Base-by-base conservation (phyloP, 1,284 basidiomycete species). In the Rhodotorula sp. region DNA sequence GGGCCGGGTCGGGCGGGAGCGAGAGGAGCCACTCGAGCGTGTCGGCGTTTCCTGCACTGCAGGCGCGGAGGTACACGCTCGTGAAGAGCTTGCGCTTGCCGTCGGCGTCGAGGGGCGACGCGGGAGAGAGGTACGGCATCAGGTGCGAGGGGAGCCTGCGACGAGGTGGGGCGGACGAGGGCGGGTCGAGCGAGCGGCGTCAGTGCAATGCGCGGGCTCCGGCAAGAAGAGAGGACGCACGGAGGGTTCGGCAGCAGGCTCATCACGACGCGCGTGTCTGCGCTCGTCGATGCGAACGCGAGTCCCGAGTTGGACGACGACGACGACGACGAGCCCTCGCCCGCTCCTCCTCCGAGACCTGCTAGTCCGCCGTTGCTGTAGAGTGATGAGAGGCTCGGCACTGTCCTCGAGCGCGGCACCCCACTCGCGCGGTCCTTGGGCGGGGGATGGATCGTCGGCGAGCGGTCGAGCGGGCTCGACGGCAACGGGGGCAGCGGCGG, bases 11-110 rank as follows among this genome's bases (percentile, higher is more conserved):
- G 36, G 60, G 54, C 12, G 73, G 75, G n/a, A 76, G 58, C 46
- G 71, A 65, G 34, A 79, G 67, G 37, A 79, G 71, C 77, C 77
- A 79, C 63, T 78, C 78, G 69, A 79, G 77, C 15, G 75, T 71
- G 63, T 79, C 78, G 36, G 73, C 46, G 54, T 77, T 68, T 27
- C 76, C 76, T n/a, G 72, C 46, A 17, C 73, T 72, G n/a, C 71
- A 66, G 22, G 78, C 64, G 32, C 73, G 66, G 22, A 79, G 63
- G 68, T 66, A 78, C 34, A 61, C 57, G 50, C 66, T 55, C 5
- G 72, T 75, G 53, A 79, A 64, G 29, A 75, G 67, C 3, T 37
- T 34, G n/a, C 72, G 71, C 61, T 79, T 79, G 48, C 73, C 68
- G 32, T 50, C 29, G 0, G 70, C 25, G 0, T 66, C 65, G 22